Conservation (phyloP, 139 green algal species). For the Tetradesmus lagerheimii region DNA sequence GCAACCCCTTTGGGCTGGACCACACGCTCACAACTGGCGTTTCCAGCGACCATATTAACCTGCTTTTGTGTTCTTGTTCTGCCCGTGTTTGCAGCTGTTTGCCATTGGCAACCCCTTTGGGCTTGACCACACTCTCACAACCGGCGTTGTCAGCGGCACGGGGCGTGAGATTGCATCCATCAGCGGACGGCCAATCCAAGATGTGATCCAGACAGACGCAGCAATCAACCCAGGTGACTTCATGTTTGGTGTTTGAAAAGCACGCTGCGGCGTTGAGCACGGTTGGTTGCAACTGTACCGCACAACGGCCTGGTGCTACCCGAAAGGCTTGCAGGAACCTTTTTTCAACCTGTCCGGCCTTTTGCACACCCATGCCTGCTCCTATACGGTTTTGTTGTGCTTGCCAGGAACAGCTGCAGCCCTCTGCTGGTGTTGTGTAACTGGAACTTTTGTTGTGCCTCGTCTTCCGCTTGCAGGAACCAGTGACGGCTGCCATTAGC, state of each 20-base stretch:
- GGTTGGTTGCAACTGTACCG: too few relatives aligned
- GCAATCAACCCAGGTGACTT: constrained; percentile 85
- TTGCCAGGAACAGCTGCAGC: constrained; percentile 72
- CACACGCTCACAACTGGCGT: constrained; percentile 88
- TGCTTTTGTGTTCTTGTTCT: neutral
- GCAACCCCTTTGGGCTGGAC: constrained; percentile 84
- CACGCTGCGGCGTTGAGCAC: too few relatives aligned
- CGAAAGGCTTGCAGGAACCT: too few relatives aligned
- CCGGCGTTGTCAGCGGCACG: constrained; percentile 77
- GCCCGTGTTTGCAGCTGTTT: constrained; percentile 66
- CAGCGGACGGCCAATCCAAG: constrained; percentile 71
- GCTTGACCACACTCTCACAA: constrained; percentile 90
- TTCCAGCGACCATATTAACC: constrained; percentile 21
- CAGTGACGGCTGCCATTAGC: too few relatives aligned
- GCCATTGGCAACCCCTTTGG: constrained; percentile 90
- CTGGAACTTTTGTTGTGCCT: too few relatives aligned
- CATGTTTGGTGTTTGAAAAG: too few relatives aligned
- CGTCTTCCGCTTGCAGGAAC: too few relatives aligned
- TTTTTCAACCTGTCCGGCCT: too few relatives aligned
- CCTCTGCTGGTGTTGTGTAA: too few relatives aligned
- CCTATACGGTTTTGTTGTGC: too few relatives aligned
- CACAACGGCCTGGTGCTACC: too few relatives aligned
- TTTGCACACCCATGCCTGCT: too few relatives aligned
- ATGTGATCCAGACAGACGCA: constrained; percentile 92
- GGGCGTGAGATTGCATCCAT: constrained; percentile 87